phyloP scores from a whole-genome alignment of 768 basidiomycete species.

The Brasilioporus rufonigricans region DNA sequence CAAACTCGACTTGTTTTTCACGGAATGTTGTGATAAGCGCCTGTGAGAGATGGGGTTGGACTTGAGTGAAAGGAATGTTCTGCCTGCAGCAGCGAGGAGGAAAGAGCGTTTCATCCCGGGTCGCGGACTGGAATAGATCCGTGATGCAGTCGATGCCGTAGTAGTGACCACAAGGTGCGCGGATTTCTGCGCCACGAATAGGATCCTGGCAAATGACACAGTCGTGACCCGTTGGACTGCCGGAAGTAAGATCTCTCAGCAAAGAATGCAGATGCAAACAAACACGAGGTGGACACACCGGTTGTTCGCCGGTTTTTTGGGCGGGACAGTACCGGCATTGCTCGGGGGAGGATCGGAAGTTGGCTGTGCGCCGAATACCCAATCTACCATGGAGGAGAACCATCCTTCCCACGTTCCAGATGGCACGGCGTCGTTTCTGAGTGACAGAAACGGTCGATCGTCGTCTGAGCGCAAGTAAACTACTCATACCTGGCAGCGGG shows the following conservation, averaged over 20 bases:
- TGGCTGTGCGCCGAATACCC: background rate
- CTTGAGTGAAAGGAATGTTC: constrained; percentile 28
- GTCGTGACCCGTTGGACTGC: constrained; percentile 25
- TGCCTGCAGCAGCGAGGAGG: constrained; percentile 40
- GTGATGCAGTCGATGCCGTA: constrained; percentile 35
- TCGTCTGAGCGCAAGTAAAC: background rate
- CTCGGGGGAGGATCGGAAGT: background rate
- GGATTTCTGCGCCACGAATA: constrained; percentile 28
- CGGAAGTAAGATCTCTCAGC: background rate
- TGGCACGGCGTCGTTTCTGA: background rate
- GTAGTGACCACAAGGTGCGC: constrained; percentile 34
- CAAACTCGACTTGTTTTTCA: background rate
- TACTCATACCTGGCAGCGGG: constrained; percentile 11
- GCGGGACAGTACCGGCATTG: background rate
- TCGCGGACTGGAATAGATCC: constrained; percentile 34
- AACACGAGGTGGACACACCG: constrained; percentile 13
- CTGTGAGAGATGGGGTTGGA: constrained; percentile 4
- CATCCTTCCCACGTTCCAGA: constrained; percentile 20
- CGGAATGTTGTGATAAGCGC: background rate
- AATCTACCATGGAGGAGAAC: constrained; percentile 15
- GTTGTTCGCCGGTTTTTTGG: background rate
- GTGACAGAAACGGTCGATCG: background rate
- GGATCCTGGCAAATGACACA: constrained; percentile 37
- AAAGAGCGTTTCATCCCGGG: constrained; percentile 38
- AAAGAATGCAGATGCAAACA: background rate